A percentile compares a stretch with the other conserved stretches of the same genome.
Conservation (phyloP, 2,329 filamentous ascomycete genomes). For the Aspergillus aculeatinus region DNA sequence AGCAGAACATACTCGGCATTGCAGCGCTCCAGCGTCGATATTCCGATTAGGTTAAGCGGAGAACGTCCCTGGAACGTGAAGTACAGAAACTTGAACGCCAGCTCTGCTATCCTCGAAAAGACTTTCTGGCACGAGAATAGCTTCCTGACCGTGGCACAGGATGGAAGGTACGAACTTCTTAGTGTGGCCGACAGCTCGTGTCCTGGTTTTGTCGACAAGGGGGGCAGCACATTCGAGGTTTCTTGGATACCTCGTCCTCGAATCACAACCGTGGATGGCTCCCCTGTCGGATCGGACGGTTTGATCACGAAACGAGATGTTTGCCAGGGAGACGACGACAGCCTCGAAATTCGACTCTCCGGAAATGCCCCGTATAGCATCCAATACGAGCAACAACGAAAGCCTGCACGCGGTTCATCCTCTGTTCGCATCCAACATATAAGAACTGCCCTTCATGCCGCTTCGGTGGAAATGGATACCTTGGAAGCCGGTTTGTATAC, state of each 20-base stretch:
- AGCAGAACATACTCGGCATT: constrained; percentile 72
- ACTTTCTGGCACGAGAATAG: constrained; percentile 62
- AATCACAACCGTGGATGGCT: constrained; percentile 57
- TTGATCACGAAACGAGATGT: constrained; percentile 74
- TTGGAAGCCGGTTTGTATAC: constrained; percentile 76
- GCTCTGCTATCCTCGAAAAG: constrained; percentile 52
- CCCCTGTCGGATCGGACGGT: constrained; percentile 51
- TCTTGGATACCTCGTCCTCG: constrained; percentile 81
- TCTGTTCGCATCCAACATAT: constrained; percentile 69
- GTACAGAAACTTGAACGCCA: constrained; percentile 67
- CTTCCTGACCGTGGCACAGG: constrained; percentile 61
- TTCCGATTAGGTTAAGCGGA: constrained; percentile 83
- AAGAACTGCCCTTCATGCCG: constrained; percentile 72
- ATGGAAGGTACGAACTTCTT: constrained; percentile 77
- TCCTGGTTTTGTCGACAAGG: constrained; percentile 73
- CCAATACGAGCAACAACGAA: constrained; percentile 76
- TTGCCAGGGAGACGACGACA: constrained; percentile 92
- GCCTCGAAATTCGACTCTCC: constrained; percentile 75
- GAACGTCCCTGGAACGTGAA: constrained; percentile 79
- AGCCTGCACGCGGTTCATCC: constrained; percentile 64
- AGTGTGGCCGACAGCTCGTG: constrained; percentile 77
- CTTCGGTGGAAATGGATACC: constrained; percentile 83
- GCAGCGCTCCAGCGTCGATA: constrained; percentile 68
- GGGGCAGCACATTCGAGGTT: constrained; percentile 73
- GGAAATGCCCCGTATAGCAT: constrained; percentile 82